Percentiles rank a stretch among this genome's conserved stretches.
These are phyloP conservation scores for Blastocystis sp. DNA, from an alignment of 352 stramenopile genomes.

Conservation along the genomic window DNA sequence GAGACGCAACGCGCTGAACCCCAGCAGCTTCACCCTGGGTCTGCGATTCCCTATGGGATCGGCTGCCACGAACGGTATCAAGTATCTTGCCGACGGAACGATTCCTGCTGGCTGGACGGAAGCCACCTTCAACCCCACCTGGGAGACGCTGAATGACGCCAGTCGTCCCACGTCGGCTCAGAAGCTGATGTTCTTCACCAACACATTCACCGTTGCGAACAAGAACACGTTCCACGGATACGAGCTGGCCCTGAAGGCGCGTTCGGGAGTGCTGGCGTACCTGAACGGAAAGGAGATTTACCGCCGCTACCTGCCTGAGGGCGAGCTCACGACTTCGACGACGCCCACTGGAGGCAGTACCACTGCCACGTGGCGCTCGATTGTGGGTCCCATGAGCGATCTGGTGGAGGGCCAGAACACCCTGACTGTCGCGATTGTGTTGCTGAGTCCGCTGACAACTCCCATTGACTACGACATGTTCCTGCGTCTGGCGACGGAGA, in stretches of 20 bases:
- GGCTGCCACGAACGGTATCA: background rate
- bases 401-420: background rate
- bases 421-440: conserved; percentile 1
- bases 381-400: background rate
- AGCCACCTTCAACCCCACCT: background rate
- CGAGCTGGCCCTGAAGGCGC: conserved; percentile 5
- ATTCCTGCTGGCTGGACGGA: conserved; percentile 1
- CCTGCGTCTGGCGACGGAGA: background rate
- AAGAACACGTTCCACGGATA: background rate
- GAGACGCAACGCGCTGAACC: background rate
- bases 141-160: background rate
- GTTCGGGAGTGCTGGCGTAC: conserved; percentile 18
- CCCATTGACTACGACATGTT: conserved; percentile 10
- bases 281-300: conserved; percentile 31
- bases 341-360: background rate
- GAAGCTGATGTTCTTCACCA: conserved; percentile 1
- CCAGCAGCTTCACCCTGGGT: background rate
- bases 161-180: background rate
- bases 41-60: background rate
- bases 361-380: background rate
- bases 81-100: conserved; percentile 21
- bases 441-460: background rate
- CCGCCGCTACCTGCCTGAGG: conserved; percentile 1
- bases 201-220: background rate
- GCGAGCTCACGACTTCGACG: background rate